Percentiles rank a stretch among this genome's conserved stretches.
These are phyloP conservation scores for Purpureocillium takamizusanense DNA, from an alignment of 2,329 filamentous ascomycete genomes.

Conservation along the genomic window DNA sequence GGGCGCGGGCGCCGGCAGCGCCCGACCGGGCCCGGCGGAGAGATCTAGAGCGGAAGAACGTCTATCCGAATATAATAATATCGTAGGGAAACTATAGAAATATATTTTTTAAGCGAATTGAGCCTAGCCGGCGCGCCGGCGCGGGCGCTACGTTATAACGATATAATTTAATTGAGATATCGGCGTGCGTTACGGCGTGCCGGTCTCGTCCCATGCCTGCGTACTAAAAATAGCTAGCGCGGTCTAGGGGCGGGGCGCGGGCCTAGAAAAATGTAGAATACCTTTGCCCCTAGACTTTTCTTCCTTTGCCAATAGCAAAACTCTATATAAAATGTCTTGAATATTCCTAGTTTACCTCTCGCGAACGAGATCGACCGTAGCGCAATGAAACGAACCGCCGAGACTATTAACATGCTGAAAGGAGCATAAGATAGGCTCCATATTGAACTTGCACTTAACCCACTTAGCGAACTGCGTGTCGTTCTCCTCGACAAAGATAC, in stretches of 20 bases:
- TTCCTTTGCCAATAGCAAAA: neutral
- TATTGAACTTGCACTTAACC: conserved; percentile 8
- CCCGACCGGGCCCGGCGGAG: too few relatives aligned
- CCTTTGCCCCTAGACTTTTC: too few relatives aligned
- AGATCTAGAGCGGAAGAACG: too few relatives aligned
- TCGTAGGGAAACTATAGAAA: too few relatives aligned
- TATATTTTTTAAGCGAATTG: too few relatives aligned
- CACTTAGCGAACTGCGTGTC: conserved; percentile 11
- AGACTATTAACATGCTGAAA: conserved; percentile 22
- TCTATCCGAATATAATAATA: too few relatives aligned
- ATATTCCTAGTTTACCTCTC: neutral
- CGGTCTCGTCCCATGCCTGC: neutral
- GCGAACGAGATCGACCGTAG: conserved; percentile 12
- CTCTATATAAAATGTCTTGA: neutral
- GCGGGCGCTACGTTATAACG: too few relatives aligned
- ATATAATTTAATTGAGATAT: too few relatives aligned
- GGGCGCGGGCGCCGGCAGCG: too few relatives aligned
- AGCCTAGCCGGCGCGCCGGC: too few relatives aligned
- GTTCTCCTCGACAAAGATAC: conserved; percentile 16
- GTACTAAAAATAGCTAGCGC: neutral
- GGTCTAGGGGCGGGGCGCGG: too few relatives aligned
- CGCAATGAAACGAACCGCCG: conserved; percentile 22
- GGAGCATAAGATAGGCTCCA: conserved; percentile 11
- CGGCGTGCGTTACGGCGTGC: neutral
- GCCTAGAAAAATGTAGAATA: too few relatives aligned